Conservation (phyloP, 495 filamentous ascomycete genomes). For the Talaromyces stipitatus region DNA sequence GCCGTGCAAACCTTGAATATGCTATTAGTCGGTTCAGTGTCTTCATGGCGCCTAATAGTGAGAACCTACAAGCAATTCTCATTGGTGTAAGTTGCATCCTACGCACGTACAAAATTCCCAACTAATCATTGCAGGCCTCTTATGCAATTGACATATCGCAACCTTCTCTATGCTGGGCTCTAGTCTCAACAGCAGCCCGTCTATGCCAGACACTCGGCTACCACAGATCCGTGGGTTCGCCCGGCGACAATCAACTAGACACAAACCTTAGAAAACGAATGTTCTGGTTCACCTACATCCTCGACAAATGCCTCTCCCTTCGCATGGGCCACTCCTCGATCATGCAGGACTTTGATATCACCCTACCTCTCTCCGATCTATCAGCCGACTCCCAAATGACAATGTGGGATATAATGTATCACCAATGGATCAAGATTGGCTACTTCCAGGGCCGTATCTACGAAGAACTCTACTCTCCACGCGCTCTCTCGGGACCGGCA, state of each 20-base stretch:
- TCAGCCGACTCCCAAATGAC: slow-evolving; percentile 4
- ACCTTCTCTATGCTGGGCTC: slow-evolving; percentile 54
- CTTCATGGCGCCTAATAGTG: slow-evolving; percentile 47
- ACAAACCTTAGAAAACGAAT: slow-evolving; percentile 30
- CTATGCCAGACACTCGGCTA: slow-evolving; percentile 59
- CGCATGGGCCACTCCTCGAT: slow-evolving; percentile 53
- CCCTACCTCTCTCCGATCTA: slow-evolving; percentile 26
- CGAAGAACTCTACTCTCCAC: slow-evolving; percentile 53
- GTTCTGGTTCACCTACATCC: slow-evolving; percentile 59
- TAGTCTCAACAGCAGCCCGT: slow-evolving; percentile 48
- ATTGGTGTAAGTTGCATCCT: slow-evolving; percentile 44
- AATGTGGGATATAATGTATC: slow-evolving; percentile 20
- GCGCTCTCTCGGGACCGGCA: slow-evolving; percentile 42
- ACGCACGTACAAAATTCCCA: not conserved
- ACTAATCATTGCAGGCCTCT: slow-evolving; percentile 21
- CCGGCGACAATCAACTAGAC: slow-evolving; percentile 25
- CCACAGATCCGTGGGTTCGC: slow-evolving; percentile 46
- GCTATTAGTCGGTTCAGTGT: slow-evolving; percentile 50
- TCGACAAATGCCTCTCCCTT: slow-evolving; percentile 55
- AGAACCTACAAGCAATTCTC: slow-evolving; percentile 52
- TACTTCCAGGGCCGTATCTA: slow-evolving; percentile 52
- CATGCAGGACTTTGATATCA: slow-evolving; percentile 60
- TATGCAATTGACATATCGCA: slow-evolving; percentile 58
- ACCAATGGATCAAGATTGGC: slow-evolving; percentile 43
- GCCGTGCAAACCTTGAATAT: slow-evolving; percentile 51